These are phyloP conservation scores for Rutstroemia sp. DNA, from an alignment of 2,329 filamentous ascomycete species.

Conservation along the genomic window DNA sequence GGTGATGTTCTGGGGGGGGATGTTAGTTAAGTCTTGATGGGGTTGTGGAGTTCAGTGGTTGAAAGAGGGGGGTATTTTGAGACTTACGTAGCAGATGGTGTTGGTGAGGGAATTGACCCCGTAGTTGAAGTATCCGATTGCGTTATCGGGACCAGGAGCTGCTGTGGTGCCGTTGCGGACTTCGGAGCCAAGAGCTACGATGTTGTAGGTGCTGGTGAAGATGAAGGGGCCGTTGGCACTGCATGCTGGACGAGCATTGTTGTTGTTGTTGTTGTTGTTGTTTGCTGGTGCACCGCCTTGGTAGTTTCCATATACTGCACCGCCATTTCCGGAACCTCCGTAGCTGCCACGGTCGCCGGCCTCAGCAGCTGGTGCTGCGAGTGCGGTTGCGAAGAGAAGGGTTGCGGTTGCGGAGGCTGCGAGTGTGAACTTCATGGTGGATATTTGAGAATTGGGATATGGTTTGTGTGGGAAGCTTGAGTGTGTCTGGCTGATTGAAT, in stretches of 20 bases:
- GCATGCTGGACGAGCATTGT: constrained; percentile 3
- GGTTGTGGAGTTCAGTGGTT: not conserved
- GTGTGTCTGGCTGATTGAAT: not conserved
- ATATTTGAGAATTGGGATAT: not conserved
- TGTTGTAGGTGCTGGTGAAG: constrained; percentile 40
- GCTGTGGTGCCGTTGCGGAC: constrained; percentile 35
- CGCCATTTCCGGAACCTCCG: not conserved
- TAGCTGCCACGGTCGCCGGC: not conserved
- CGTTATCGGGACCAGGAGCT: constrained; percentile 32
- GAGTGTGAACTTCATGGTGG: constrained; percentile 9
- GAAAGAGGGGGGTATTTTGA: not conserved
- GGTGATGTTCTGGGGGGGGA: constrained; percentile 36
- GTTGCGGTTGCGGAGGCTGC: not conserved
- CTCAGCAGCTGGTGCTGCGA: not conserved
- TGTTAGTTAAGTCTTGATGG: not conserved
- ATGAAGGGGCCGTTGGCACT: not conserved
- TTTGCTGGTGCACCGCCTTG: constrained; percentile 1
- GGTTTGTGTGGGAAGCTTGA: not conserved
- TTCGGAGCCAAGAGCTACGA: constrained; percentile 39
- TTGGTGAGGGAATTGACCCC: constrained; percentile 37
- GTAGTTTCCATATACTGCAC: not conserved
- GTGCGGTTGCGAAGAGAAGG: not conserved
- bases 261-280: constrained; percentile 3
- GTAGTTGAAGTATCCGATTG: constrained; percentile 40
- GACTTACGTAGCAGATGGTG: constrained; percentile 27